Evolutionary conservation across 1,284 basidiomycete species (phyloP).

Genomic region (Cutaneotrichosporon mucoides): DNA sequence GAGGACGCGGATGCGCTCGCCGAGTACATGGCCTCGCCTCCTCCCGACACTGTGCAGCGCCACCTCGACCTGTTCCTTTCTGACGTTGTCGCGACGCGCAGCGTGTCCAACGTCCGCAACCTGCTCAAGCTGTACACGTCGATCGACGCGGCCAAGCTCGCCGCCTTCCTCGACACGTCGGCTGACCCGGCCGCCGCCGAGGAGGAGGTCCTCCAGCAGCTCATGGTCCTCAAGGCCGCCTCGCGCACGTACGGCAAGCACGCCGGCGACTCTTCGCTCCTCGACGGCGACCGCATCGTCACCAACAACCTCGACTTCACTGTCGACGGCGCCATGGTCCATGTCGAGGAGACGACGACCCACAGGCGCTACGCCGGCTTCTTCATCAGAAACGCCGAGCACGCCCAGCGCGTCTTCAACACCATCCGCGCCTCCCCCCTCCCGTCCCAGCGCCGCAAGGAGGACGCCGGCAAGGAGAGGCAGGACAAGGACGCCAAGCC

Average conservation of each 20-base stretch:
- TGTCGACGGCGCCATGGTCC: slow-evolving; percentile 89
- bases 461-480: slow-evolving; percentile 1
- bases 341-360: slow-evolving; percentile 89
- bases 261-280: slow-evolving; percentile 57
- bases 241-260: slow-evolving; percentile 61
- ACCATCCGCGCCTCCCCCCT: slow-evolving; percentile 67
- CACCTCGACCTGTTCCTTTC: slow-evolving; percentile 76
- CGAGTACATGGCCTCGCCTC: slow-evolving; percentile 54
- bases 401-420: slow-evolving; percentile 77
- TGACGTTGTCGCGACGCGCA: slow-evolving; percentile 69
- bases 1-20: slow-evolving; percentile 69
- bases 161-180: slow-evolving; percentile 65
- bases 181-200: slow-evolving; percentile 51
- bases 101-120: slow-evolving; percentile 79
- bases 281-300: slow-evolving; percentile 81
- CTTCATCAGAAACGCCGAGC: slow-evolving; percentile 93
- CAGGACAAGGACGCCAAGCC: slow-evolving; percentile 12
- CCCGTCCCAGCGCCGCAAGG: slow-evolving; percentile 47
- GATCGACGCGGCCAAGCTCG: slow-evolving; percentile 84
- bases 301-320: slow-evolving; percentile 94
- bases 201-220: slow-evolving; percentile 89
- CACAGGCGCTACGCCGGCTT: slow-evolving; percentile 90
- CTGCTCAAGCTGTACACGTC: slow-evolving; percentile 95
- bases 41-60: slow-evolving; percentile 73
- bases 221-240: slow-evolving; percentile 93